A percentile compares a stretch with the other conserved stretches of the same genome.
phyloP scores from a whole-genome alignment of 495 filamentous ascomycete genomes.

The Tuber aestivum region DNA sequence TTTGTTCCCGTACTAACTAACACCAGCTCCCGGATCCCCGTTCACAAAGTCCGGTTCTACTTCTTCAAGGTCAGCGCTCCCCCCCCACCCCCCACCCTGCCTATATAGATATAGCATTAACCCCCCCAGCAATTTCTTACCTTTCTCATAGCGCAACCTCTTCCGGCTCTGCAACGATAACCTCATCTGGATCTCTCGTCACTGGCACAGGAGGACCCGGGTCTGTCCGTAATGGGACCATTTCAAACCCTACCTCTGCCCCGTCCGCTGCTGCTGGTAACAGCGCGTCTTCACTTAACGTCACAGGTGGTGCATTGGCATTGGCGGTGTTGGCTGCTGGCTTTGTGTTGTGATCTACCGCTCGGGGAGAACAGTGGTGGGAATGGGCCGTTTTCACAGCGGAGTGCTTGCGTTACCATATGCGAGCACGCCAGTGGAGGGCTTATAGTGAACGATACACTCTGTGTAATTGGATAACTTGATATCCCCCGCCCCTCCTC shows the following conservation, averaged over 20 bases:
- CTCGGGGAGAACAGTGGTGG: neutral
- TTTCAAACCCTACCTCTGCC: neutral
- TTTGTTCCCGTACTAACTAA: neutral
- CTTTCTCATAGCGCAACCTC: neutral
- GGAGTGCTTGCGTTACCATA: neutral
- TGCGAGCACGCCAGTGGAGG: neutral
- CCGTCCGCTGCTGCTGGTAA: neutral
- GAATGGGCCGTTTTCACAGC: neutral
- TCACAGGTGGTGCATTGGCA: neutral
- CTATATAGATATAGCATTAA: neutral
- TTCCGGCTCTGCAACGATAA: neutral
- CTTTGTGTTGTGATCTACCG: neutral
- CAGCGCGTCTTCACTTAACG: neutral
- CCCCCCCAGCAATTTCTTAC: neutral
- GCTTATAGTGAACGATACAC: neutral
- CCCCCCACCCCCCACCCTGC: neutral
- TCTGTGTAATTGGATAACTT: neutral
- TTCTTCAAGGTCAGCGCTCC: constrained; percentile 8
- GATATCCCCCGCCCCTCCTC: neutral
- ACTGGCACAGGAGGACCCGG: neutral
- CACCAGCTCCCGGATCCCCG: neutral
- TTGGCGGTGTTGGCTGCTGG: neutral
- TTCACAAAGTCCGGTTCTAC: neutral
- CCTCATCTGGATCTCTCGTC: neutral
- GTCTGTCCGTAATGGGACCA: neutral